These are phyloP conservation scores for Yamadazyma diddensiae DNA, from an alignment of 1,139 yeast species.

Conservation along the genomic window DNA sequence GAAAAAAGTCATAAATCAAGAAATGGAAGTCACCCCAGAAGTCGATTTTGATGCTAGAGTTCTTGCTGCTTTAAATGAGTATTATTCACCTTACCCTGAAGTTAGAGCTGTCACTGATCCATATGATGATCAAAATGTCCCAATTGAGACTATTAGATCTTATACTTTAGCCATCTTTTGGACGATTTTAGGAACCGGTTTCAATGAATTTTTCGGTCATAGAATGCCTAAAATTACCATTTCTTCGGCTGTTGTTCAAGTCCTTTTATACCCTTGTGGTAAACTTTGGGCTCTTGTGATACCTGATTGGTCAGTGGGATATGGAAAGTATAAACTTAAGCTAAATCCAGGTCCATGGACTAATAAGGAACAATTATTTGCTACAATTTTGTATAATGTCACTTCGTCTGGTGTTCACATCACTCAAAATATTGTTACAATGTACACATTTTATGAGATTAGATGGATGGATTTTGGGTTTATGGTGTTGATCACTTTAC, in stretches of 20 bases:
- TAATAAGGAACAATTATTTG: constrained; percentile 61
- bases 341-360: constrained; percentile 51
- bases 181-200: constrained; percentile 47
- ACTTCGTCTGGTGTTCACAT: constrained; percentile 42
- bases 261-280: constrained; percentile 26
- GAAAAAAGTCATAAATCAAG: constrained; percentile 9
- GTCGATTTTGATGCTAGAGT: constrained; percentile 27
- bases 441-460: constrained; percentile 37
- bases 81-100: constrained; percentile 62
- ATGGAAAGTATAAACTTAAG: constrained; percentile 20
- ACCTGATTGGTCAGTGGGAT: constrained; percentile 32
- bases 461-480: constrained; percentile 41
- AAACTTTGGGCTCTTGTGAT: constrained; percentile 17
- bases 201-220: constrained; percentile 54
- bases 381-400: constrained; percentile 42
- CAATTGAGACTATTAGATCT: constrained; percentile 55
- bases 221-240: constrained; percentile 51
- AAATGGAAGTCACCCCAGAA: constrained; percentile 2
- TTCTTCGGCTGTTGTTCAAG: constrained; percentile 38
- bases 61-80: constrained; percentile 47
- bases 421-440: constrained; percentile 39
- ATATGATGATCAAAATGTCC: constrained; percentile 45
- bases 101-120: constrained; percentile 58
- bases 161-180: constrained; percentile 53
- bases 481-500: constrained; percentile 34